Evolutionary conservation across 208 protist species (phyloP), one percentile per base, ranked within the genome.

Genomic region (Trypanosoma rangeli): DNA sequence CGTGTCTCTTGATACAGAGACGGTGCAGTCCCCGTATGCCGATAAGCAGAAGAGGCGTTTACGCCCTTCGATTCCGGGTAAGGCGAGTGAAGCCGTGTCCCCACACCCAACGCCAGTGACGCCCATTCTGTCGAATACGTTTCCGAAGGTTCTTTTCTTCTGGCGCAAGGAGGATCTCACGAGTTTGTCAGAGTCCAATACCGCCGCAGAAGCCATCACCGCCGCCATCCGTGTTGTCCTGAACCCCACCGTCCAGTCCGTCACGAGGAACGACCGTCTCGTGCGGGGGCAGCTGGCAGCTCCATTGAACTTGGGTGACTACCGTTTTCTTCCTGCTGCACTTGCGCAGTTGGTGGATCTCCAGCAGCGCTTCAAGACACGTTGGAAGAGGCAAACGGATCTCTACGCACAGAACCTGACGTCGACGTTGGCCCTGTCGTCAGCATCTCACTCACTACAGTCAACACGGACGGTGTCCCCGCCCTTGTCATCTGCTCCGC

Each of bases 81-180:
- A 77, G 49, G 15, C 46, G 76, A 78, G 64, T 20, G 39, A 79
- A 26, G 7, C 49, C 46, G 29, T 55, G 24, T 16, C 50, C 16
- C 8, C 37, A n/a, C 58, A 20, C 10, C 54, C 65, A 8, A 49
- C 24, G 39, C 4, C 29, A 0, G 49, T 54, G 26, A 57, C 63
- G 0, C 22, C 50, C 22, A 42, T 55, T 13, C 57, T 18, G 22
- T 26, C 31, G 46, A n/a, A 63, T 18, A 37, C 29, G 26, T 82
- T 92, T 15, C 89, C 89, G 29, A 84, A 85, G 16, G 89, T 83
- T 35, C 77, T 94, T 33, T 90, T 90, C 68, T 92, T 91, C 48
- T 39, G 68, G 29, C 84, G 77, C 15, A 78, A 65, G n/a, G 72
- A 80, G 37, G 82, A 87, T 49, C 74, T 89, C 39, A 50, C 57